phyloP scores from a whole-genome alignment of 305 asterid species.

The Fraxinus velutina region DNA sequence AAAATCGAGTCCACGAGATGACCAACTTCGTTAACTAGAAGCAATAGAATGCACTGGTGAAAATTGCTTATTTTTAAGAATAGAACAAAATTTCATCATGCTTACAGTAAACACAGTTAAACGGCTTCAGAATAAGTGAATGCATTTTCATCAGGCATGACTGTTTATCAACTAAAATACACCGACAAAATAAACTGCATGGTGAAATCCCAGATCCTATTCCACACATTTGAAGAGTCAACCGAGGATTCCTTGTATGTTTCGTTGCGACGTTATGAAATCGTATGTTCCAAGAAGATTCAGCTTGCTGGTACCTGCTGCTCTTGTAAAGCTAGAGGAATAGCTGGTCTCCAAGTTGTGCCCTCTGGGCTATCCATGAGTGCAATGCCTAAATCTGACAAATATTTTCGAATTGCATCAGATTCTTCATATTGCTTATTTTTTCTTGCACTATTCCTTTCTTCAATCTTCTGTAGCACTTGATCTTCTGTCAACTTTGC shows the following conservation, averaged over 20 bases:
- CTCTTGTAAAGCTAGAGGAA: slow-evolving; percentile 77
- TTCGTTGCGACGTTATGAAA: not conserved
- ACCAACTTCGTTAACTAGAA: not conserved
- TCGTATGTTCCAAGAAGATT: slow-evolving; percentile 10
- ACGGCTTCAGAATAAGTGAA: not conserved
- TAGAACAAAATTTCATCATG: not conserved
- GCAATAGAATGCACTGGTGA: not conserved
- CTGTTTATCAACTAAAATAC: not conserved
- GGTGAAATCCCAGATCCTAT: not conserved
- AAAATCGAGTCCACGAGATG: not conserved
- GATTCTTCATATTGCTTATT: slow-evolving; percentile 83
- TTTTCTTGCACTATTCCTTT: slow-evolving; percentile 64
- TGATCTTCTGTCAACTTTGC: slow-evolving; percentile 69
- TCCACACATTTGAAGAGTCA: not conserved
- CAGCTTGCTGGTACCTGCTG: slow-evolving; percentile 34
- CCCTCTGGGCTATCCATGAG: slow-evolving; percentile 92
- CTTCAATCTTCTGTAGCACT: slow-evolving; percentile 61
- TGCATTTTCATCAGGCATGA: not conserved
- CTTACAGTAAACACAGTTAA: not conserved
- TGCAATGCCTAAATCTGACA: slow-evolving; percentile 77
- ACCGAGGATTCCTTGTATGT: not conserved
- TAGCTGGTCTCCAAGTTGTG: slow-evolving; percentile 94
- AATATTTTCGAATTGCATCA: slow-evolving; percentile 64
- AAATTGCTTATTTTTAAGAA: not conserved
- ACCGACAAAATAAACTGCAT: not conserved